Percentiles rank a stretch among this genome's conserved stretches.
phyloP scores from a whole-genome alignment of 768 basidiomycete genomes.

The Mycena polygramma region DNA sequence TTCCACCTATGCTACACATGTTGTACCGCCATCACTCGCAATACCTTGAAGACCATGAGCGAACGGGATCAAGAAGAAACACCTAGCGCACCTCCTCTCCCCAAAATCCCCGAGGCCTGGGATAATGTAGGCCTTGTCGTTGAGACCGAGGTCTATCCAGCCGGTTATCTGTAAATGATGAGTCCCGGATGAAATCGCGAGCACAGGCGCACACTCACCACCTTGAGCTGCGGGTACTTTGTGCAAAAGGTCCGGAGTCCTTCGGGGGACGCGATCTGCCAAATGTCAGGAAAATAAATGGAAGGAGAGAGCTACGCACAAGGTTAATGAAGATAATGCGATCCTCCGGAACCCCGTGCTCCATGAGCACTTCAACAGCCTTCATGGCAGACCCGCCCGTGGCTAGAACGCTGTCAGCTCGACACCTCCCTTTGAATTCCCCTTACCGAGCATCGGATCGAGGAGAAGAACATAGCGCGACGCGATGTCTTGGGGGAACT shows the following conservation, averaged over 20 bases:
- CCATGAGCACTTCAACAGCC: conserved; percentile 93
- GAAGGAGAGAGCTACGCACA: conserved; percentile 56
- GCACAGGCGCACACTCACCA: conserved; percentile 63
- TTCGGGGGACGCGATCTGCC: conserved; percentile 91
- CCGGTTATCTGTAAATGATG: conserved; percentile 80
- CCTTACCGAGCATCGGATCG: conserved; percentile 96
- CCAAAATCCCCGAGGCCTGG: conserved; percentile 99
- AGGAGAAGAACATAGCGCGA: conserved; percentile 92
- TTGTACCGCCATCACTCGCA: conserved; percentile 29
- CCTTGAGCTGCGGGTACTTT: conserved; percentile 80
- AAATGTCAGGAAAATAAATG: neutral
- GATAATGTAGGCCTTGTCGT: conserved; percentile 91
- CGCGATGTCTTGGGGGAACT: conserved; percentile 96
- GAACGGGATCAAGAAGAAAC: conserved; percentile 3
- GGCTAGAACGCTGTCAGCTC: conserved; percentile 55
- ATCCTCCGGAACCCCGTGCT: conserved; percentile 93
- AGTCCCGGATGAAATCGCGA: neutral
- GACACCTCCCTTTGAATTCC: neutral
- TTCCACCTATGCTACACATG: neutral
- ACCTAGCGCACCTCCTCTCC: conserved; percentile 75
- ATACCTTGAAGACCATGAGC: conserved; percentile 34
- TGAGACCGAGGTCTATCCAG: conserved; percentile 94
- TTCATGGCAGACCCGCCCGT: conserved; percentile 99
- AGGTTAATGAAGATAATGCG: conserved; percentile 96
- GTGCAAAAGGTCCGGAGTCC: conserved; percentile 86